Evolutionary conservation across 805 yeast species (phyloP).

Genomic region (Metschnikowia lunata): DNA sequence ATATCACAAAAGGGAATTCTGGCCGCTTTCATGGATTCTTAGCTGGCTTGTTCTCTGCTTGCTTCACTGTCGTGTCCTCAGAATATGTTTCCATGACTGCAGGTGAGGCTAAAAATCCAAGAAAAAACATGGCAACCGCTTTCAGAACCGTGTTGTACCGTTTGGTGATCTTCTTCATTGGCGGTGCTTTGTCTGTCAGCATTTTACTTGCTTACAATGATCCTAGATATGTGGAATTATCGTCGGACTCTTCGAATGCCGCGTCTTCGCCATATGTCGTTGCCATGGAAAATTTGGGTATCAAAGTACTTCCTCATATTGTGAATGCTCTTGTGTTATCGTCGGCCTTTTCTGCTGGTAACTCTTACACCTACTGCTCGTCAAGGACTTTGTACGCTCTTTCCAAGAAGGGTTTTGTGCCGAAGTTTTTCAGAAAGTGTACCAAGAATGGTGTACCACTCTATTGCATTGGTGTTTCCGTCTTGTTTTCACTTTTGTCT

Average conservation of each 20-base stretch:
- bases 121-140: constrained; percentile 36
- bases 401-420: constrained; percentile 17
- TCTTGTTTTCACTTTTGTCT: constrained; percentile 18
- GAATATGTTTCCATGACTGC: constrained; percentile 44
- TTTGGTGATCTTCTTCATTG: constrained; percentile 41
- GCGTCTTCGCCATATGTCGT: constrained; percentile 21
- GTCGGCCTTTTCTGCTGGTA: constrained; percentile 20
- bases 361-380: constrained; percentile 20
- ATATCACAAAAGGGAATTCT: constrained; percentile 30
- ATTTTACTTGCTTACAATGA: constrained; percentile 28
- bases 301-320: constrained; percentile 17
- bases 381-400: constrained; percentile 19
- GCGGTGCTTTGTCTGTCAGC: constrained; percentile 40
- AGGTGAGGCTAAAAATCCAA: constrained; percentile 42
- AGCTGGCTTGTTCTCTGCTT: constrained; percentile 34
- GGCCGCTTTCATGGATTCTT: constrained; percentile 43
- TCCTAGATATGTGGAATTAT: constrained; percentile 14
- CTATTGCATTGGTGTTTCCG: constrained; percentile 18
- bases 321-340: constrained; percentile 17
- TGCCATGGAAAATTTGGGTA: constrained; percentile 20
- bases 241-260: constrained; percentile 14
- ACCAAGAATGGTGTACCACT: constrained; percentile 18
- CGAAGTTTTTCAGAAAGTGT: constrained; percentile 15
- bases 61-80: constrained; percentile 40
- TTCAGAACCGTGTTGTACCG: constrained; percentile 42